Conservation (phyloP, 176 grass and related monocot species). For the Calamus simplicifolius region DNA sequence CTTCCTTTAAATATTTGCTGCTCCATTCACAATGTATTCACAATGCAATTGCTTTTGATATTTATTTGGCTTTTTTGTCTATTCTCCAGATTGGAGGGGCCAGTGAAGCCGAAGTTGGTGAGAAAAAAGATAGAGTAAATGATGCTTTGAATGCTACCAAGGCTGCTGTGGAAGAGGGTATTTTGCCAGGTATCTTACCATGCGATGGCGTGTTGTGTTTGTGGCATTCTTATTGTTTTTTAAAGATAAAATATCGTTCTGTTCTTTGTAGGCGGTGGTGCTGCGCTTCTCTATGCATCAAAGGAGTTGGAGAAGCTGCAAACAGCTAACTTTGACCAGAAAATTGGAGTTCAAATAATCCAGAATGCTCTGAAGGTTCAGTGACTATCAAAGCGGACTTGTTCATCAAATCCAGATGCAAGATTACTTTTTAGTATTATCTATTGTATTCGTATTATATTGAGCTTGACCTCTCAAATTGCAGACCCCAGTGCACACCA, state of each 20-base stretch:
- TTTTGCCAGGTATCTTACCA: constrained; percentile 31
- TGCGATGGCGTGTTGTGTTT: not conserved
- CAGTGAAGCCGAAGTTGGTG: constrained; percentile 47
- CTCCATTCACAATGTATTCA: too few relatives aligned
- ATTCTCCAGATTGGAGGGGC: constrained; percentile 41
- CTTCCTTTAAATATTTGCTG: too few relatives aligned
- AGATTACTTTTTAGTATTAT: too few relatives aligned
- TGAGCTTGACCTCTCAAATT: constrained; percentile 4
- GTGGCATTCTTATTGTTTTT: too few relatives aligned
- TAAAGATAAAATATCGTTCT: not conserved
- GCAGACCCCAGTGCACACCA: constrained; percentile 85
- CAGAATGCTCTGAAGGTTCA: constrained; percentile 94
- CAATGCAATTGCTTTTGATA: not conserved
- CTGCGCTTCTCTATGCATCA: constrained; percentile 97
- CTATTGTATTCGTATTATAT: too few relatives aligned
- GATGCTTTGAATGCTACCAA: constrained; percentile 52
- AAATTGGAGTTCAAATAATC: constrained; percentile 99
- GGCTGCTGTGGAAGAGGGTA: constrained; percentile 60
- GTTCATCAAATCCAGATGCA: too few relatives aligned
- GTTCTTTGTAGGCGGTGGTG: constrained; percentile 61
- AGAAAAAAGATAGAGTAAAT: constrained; percentile 55
- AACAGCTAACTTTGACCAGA: constrained; percentile 93
- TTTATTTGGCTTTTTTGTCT: not conserved
- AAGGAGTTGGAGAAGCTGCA: constrained; percentile 79
- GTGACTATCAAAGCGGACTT: too few relatives aligned